Evolutionary conservation across 257 asterid species (phyloP).

Genomic region (Solanum appendiculatum): DNA sequence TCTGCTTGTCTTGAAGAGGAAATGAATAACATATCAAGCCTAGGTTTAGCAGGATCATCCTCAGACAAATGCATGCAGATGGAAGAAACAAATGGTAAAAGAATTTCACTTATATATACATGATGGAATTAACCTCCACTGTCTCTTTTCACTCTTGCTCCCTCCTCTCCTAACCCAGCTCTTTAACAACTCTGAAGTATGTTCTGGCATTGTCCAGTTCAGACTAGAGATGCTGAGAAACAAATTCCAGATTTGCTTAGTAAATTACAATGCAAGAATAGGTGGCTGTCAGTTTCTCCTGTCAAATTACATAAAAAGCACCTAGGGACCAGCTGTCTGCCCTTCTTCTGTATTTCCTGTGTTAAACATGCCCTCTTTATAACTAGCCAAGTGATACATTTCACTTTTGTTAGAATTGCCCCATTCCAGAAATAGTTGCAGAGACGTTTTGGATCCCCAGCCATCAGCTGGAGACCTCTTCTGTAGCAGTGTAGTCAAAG

Average conservation of each 20-base stretch:
- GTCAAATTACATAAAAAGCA: too few species aligned
- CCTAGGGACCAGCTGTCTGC: background rate
- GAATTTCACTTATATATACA: background rate
- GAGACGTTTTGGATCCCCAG: too few species aligned
- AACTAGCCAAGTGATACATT: too few species aligned
- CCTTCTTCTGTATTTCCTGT: background rate
- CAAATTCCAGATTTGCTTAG: background rate
- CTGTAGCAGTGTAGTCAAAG: too few species aligned
- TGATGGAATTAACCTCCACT: background rate
- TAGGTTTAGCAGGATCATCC: background rate
- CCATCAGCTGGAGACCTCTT: too few species aligned
- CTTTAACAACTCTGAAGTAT: background rate
- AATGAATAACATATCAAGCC: background rate
- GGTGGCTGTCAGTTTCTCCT: too few species aligned
- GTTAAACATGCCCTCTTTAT: too few species aligned
- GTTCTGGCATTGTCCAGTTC: background rate
- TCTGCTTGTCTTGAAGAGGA: background rate
- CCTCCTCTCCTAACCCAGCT: background rate
- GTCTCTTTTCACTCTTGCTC: background rate
- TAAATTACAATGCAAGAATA: too few species aligned
- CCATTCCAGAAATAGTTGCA: too few species aligned
- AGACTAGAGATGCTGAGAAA: background rate
- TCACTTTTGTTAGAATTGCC: too few species aligned
- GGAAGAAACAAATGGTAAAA: background rate
- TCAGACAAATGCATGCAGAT: background rate